A percentile compares a stretch with the other conserved stretches of the same genome.
phyloP scores from a whole-genome alignment of 495 filamentous ascomycete genomes.

The Podospora appendiculata region DNA sequence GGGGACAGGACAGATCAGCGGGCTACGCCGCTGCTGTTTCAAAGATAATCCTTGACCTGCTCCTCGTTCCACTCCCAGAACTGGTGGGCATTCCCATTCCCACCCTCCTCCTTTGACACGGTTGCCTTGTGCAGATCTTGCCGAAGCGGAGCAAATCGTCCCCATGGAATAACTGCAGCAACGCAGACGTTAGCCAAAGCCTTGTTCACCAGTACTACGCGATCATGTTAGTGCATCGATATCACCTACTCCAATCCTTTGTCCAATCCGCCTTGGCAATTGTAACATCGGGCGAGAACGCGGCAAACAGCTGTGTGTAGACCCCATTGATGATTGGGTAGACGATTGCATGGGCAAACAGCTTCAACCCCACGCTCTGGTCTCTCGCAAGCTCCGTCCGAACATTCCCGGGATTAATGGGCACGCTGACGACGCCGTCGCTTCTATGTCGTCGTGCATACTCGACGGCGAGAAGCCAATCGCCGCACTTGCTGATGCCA shows the following conservation, averaged over 20 bases:
- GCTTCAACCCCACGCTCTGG: neutral
- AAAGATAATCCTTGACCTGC: conserved; percentile 18
- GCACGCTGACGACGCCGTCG: conserved; percentile 24
- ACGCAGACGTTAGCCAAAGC: neutral
- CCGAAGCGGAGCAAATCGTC: conserved; percentile 12
- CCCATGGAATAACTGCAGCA: conserved; percentile 17
- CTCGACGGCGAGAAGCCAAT: conserved; percentile 24
- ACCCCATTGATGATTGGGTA: conserved; percentile 30
- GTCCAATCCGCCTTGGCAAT: conserved; percentile 13
- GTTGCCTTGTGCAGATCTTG: conserved; percentile 21
- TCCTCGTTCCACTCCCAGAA: conserved; percentile 36
- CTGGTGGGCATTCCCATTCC: conserved; percentile 22
- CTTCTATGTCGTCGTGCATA: conserved; percentile 20
- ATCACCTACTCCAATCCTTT: conserved; percentile 1
- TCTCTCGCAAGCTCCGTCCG: conserved; percentile 29
- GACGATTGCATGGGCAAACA: conserved; percentile 3
- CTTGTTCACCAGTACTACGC: neutral
- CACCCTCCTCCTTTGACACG: conserved; percentile 21
- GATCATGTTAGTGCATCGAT: neutral
- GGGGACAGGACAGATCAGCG: too few species aligned
- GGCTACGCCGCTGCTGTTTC: neutral
- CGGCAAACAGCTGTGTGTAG: conserved; percentile 39
- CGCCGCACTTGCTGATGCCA: conserved; percentile 34
- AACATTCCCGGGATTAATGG: conserved; percentile 26
- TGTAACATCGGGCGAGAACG: conserved; percentile 25